phyloP scores from a whole-genome alignment of 1,139 yeast species.

The Taiozyma sp. region DNA sequence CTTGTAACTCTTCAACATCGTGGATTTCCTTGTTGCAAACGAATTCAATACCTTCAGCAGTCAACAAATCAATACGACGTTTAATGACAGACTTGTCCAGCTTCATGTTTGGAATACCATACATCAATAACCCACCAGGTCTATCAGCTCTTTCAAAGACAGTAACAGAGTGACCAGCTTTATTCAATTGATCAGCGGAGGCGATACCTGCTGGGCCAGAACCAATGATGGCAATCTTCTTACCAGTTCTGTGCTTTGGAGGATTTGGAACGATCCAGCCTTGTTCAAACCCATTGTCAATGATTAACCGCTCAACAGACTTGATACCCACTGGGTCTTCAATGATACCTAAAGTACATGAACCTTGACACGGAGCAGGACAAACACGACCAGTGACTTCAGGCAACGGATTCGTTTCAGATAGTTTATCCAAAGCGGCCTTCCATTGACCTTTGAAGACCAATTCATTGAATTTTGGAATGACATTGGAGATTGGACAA shows the following conservation, averaged over 20 bases:
- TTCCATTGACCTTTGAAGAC: slow-evolving; percentile 95
- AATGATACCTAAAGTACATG: slow-evolving; percentile 92
- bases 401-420: slow-evolving; percentile 98
- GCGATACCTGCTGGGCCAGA: slow-evolving; percentile 98
- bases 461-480: slow-evolving; percentile 97
- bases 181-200: slow-evolving; percentile 93
- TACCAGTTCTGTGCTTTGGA: slow-evolving; percentile 79
- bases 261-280: slow-evolving; percentile 93
- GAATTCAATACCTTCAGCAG: slow-evolving; percentile 85
- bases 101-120: slow-evolving; percentile 99
- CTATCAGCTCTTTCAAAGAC: slow-evolving; percentile 94
- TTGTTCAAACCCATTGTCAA: slow-evolving; percentile 92
- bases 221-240: slow-evolving; percentile 81
- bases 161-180: slow-evolving; percentile 89
- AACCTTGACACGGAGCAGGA: slow-evolving; percentile 99
- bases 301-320: slow-evolving; percentile 92
- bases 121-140: slow-evolving; percentile 96
- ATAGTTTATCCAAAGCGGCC: slow-evolving; percentile 85
- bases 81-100: slow-evolving; percentile 89
- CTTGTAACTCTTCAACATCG: slow-evolving; percentile 68
- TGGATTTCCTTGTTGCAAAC: slow-evolving; percentile 78
- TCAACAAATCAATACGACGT: slow-evolving; percentile 87
- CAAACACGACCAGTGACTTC: slow-evolving; percentile 91
- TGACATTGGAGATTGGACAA: slow-evolving; percentile 94
- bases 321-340: slow-evolving; percentile 97